Conservation (phyloP, 2,329 filamentous ascomycete species). For the Apiospora rasikravindrae region DNA sequence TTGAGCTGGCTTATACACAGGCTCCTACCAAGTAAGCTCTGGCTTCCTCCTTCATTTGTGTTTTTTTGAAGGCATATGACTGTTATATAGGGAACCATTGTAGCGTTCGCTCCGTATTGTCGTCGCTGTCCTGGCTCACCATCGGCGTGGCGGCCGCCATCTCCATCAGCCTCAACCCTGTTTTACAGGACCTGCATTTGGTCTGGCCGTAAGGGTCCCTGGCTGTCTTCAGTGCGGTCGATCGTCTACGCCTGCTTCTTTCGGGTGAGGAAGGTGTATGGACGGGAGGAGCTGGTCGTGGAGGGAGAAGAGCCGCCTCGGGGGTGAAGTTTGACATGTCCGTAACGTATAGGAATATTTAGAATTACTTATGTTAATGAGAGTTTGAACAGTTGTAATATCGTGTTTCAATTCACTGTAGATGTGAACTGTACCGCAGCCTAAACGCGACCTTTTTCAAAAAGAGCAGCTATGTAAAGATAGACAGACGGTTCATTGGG, state of each 20-base stretch:
- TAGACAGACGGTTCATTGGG: too few species aligned
- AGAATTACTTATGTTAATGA: too few species aligned
- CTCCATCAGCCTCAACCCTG: slow-evolving; percentile 64
- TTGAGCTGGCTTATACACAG: slow-evolving; percentile 79
- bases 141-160: slow-evolving; percentile 64
- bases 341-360: not conserved
- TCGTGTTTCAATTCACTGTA: too few species aligned
- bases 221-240: slow-evolving; percentile 51
- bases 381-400: too few species aligned
- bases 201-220: slow-evolving; percentile 70
- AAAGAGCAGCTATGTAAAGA: too few species aligned
- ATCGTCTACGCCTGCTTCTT: slow-evolving; percentile 51
- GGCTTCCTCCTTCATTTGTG: slow-evolving; percentile 29
- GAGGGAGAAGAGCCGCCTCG: not conserved
- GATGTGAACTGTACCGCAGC: too few species aligned
- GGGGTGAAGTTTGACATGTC: not conserved
- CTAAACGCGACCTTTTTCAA: too few species aligned
- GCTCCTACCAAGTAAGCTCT: slow-evolving; percentile 71
- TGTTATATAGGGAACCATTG: not conserved
- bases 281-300: not conserved
- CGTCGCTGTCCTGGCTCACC: slow-evolving; percentile 64
- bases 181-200: slow-evolving; percentile 66
- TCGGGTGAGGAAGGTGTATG: not conserved
- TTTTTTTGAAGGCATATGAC: too few species aligned
- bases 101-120: slow-evolving; percentile 44